A percentile compares a stretch with the other conserved stretches of the same genome.
Evolutionary conservation across 2,329 filamentous ascomycete species (phyloP).

Genomic region (Daldinia sp.): DNA sequence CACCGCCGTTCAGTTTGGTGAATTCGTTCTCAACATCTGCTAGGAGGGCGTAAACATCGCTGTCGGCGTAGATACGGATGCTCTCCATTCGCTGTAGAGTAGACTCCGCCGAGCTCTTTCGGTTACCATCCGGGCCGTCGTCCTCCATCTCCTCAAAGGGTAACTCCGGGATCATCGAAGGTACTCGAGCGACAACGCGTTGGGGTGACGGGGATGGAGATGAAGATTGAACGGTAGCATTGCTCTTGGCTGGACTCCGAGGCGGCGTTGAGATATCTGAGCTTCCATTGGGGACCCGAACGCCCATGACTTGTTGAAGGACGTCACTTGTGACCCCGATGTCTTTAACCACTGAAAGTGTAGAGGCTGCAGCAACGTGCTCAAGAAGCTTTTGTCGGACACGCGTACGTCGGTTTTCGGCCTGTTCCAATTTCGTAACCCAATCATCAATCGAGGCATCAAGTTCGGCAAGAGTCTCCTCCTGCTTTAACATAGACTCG

Average conservation of each 20-base stretch:
- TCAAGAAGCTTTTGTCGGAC: constrained; percentile 83
- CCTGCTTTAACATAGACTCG: constrained; percentile 79
- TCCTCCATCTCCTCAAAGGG: constrained; percentile 57
- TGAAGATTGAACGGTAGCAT: constrained; percentile 42
- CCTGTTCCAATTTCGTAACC: constrained; percentile 80
- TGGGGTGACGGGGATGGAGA: constrained; percentile 59
- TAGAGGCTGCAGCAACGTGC: constrained; percentile 77
- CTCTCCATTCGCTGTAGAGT: constrained; percentile 59
- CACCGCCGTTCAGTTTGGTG: constrained; percentile 53
- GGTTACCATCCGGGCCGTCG: constrained; percentile 33
- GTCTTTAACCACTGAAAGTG: constrained; percentile 52
- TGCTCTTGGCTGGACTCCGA: constrained; percentile 62
- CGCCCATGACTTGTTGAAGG: constrained; percentile 53
- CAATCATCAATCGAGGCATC: constrained; percentile 83
- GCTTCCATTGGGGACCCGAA: constrained; percentile 48
- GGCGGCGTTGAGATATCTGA: constrained; percentile 64
- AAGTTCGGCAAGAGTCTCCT: constrained; percentile 79
- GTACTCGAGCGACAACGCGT: constrained; percentile 61
- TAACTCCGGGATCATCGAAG: constrained; percentile 64
- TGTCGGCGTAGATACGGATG: constrained; percentile 73
- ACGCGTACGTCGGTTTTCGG: constrained; percentile 77
- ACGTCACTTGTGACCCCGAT: constrained; percentile 51
- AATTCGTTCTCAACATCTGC: constrained; percentile 72
- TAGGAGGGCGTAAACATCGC: constrained; percentile 71
- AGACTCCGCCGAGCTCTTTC: constrained; percentile 40